phyloP scores from a whole-genome alignment of 345 rosid genomes.

The Corymbia maculata region DNA sequence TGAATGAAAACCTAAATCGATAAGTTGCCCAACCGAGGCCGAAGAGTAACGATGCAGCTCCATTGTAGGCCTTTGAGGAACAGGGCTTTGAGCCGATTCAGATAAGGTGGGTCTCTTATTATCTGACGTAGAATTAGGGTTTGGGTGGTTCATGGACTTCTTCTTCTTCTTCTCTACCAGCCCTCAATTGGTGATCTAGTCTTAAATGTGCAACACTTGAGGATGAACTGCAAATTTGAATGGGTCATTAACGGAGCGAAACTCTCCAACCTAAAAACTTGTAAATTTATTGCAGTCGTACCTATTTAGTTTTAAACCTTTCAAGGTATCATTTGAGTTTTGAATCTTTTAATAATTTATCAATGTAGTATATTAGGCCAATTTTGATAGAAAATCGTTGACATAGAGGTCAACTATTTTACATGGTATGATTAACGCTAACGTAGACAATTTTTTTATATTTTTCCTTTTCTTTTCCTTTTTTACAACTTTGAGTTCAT shows the following conservation, averaged over 20 bases:
- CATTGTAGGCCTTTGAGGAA: neutral
- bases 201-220: neutral
- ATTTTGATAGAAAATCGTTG: accelerated
- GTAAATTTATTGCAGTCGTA: accelerated
- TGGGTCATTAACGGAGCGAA: neutral
- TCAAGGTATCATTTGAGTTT: accelerated
- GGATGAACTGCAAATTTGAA: neutral
- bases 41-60: neutral
- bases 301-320: too few species aligned
- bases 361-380: accelerated
- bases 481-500: too few species aligned
- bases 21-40: neutral
- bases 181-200: neutral
- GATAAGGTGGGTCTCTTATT: neutral
- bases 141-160: neutral
- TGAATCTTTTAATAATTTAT: too few species aligned
- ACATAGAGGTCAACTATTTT: too few species aligned
- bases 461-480: neutral
- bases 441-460: accelerated
- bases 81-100: neutral
- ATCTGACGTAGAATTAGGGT: neutral
- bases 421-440: accelerated
- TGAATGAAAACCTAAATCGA: neutral
- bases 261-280: neutral
- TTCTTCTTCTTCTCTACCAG: neutral